Percentiles rank a stretch among this genome's conserved stretches.
Evolutionary conservation across 768 basidiomycete genomes (phyloP).

Genomic region (Leccinum subgranulosum): DNA sequence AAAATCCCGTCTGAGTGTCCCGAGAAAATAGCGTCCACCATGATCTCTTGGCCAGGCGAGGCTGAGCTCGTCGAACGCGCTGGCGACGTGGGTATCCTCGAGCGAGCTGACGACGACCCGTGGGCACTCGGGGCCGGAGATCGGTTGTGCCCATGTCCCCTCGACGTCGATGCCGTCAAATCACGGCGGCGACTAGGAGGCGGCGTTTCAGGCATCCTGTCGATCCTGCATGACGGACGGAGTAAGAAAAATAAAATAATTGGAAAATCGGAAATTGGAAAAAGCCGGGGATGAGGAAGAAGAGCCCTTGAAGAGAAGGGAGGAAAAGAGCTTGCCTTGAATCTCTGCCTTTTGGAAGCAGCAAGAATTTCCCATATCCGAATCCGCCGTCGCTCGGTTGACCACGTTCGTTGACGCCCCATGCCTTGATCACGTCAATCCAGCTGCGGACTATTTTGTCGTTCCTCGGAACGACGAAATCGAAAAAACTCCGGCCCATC

Average conservation of each 20-base stretch:
- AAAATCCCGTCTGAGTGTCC: conserved; percentile 84
- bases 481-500: conserved; percentile 68
- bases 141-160: conserved; percentile 7
- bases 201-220: conserved; percentile 25
- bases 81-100: conserved; percentile 10
- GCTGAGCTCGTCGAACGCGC: not conserved
- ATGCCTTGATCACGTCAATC: conserved; percentile 76
- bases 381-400: conserved; percentile 84
- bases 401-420: conserved; percentile 82
- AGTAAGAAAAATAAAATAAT: conserved; percentile 2
- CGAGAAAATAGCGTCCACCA: conserved; percentile 80
- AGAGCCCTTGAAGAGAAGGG: not conserved
- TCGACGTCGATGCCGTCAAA: conserved; percentile 15
- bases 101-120: conserved; percentile 1
- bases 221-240: conserved; percentile 16
- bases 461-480: conserved; percentile 65
- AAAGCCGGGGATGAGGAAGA: not conserved
- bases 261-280: not conserved
- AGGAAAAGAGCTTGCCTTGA: conserved; percentile 37
- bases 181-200: conserved; percentile 32
- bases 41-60: conserved; percentile 35
- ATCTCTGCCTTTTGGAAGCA: conserved; percentile 59
- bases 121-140: not conserved
- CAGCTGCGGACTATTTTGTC: conserved; percentile 66
- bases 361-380: conserved; percentile 69